These are phyloP conservation scores for Pelargonium myrrhifolium DNA, from an alignment of 441 rosid genomes.

Conservation along the genomic window DNA sequence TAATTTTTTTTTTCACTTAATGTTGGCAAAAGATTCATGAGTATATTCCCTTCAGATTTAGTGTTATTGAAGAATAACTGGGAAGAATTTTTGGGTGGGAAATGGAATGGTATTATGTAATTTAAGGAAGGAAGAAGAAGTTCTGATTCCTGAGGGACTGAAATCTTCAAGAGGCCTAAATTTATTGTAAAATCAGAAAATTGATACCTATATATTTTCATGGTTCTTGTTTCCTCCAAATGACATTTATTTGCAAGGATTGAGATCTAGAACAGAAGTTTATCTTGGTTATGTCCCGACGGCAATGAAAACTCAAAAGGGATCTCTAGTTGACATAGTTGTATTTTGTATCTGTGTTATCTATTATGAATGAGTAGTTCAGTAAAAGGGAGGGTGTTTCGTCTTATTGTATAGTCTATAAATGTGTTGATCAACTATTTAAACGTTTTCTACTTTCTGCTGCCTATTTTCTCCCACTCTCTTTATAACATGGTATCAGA, in stretches of 20 bases:
- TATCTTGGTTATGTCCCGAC: neutral
- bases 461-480: neutral
- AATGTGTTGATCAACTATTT: neutral
- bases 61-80: neutral
- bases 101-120: neutral
- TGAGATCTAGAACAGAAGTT: neutral
- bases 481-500: neutral
- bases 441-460: neutral
- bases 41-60: neutral
- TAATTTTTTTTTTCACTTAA: neutral
- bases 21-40: neutral
- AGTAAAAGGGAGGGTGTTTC: neutral
- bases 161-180: conserved; percentile 2
- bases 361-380: neutral
- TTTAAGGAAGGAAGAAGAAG: neutral
- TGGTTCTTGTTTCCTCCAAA: neutral
- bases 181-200: conserved; percentile 1
- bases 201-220: neutral
- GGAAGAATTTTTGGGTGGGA: neutral
- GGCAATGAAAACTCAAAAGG: neutral
- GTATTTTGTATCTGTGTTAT: neutral
- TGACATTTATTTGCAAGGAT: neutral
- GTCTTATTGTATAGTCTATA: neutral
- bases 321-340: conserved; percentile 3
- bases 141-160: neutral